Evolutionary conservation across 306 rosid species (phyloP), one percentile per base, ranked within the genome.

Genomic region (Rosa lucieae): DNA sequence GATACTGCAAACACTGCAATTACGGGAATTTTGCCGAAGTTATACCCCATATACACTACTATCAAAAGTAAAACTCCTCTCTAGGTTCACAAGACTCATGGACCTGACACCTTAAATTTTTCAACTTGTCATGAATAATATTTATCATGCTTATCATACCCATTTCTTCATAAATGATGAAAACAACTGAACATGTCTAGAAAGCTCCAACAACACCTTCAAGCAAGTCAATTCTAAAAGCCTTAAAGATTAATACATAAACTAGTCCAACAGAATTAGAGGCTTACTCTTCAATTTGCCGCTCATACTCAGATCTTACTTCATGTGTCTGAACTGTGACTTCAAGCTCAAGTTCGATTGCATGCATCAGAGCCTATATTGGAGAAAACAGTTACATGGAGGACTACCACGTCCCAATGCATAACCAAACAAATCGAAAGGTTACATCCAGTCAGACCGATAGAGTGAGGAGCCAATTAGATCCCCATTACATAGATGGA

Each of bases 291-390:
- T 91, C 96, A 85, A 84, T 91, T 84, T 93, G 99, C 73, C 97
- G 95, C 74, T 88, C 97, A 73, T 95, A 93, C 80, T 89, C 98
- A 53, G 86, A 77, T 63, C 99, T 98, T 11, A 95, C 99, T 91
- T 95, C 99, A 81, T 95, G 93, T 35, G 92, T 96, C 74, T 97
- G 87, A 37, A 93, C 96, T 0, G 89, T 91, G 83, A 95, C 97
- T 89, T 95, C 99, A 81, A 95, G 98, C 67, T 95, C 98, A 53
- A 93, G 96, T 82, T 95, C 98, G 69, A 95, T 90, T 81, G 83
- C 86, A 77, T 93, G 97, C 97, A 90, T 91, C 80, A 95, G 83
- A 81, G 96, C 97, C 99, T 95, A 75, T 78, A 46, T 32, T 32
- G 73, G 32, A 74, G 81, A 76, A 80, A 67, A 67, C 56, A 82